Base-by-base conservation (phyloP, 2,329 filamentous ascomycete species). In the Neospermospora avenae region DNA sequence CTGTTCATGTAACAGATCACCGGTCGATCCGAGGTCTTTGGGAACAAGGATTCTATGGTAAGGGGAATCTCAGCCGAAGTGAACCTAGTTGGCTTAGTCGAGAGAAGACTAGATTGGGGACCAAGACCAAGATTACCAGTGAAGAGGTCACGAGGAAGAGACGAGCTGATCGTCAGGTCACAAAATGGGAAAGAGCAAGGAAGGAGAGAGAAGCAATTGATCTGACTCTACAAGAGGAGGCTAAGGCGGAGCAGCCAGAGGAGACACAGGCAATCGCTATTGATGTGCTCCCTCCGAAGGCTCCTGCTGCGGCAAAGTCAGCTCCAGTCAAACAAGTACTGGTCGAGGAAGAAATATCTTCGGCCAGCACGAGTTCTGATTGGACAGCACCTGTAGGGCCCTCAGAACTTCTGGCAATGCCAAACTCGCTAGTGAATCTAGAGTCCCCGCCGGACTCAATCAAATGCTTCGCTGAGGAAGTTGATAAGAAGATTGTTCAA, bases 1-100 rank as follows among this genome's bases (percentile, higher is more conserved):
- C 92, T 0, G 83, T 99, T 16, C 91, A 96, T 72, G 81, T 99
- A 59, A 91, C 85, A 18, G 88, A 97, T 73, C 79, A 85, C 25
- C 80, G 81, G 58, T 87, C 91, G 3, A 87, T 96, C 63, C 82
- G 89, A 57, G 91, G 88, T 1, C 76, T 99, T 24, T 99, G 96
- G 95, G 90, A 96, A 75, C 91, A 96, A 77, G 95, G 95, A 4
- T 99, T 99, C 76, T 99, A 93, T 75, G 96, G 96, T 51, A 97
- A 97, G 75, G 95, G 95, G 46, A 93, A 81, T 68, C 78, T 98
- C 60, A 97, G 93, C 77, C 86, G 96, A 69, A 97, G 93, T 79
- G 93, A 99, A 74, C 93, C 93, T 3, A 95, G 87, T 67, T 99
- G 95, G 95, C 75, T 96, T 54, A 89, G 90, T 65, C 82, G 89